Evolutionary conservation across 2,329 filamentous ascomycete species (phyloP).

Genomic region (Xylariaceae sp.): DNA sequence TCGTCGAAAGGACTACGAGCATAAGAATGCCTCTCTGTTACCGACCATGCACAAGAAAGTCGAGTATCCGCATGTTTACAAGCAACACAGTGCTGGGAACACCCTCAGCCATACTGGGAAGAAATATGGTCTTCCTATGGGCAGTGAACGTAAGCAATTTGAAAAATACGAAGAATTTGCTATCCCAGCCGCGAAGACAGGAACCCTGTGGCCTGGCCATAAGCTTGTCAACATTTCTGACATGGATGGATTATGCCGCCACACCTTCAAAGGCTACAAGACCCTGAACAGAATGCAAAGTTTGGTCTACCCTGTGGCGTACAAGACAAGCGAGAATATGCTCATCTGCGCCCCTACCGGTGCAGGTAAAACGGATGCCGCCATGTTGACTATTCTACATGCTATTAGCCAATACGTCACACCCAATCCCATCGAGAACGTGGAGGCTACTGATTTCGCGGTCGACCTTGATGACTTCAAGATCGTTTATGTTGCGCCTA

Average conservation of each 20-base stretch:
- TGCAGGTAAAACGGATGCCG: constrained; percentile 97
- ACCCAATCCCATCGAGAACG: constrained; percentile 74
- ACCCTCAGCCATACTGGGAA: constrained; percentile 73
- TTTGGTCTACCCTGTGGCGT: constrained; percentile 89
- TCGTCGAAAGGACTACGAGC: constrained; percentile 69
- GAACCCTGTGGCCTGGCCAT: constrained; percentile 66
- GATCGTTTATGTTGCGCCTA: constrained; percentile 96
- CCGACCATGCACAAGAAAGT: constrained; percentile 68
- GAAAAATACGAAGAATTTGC: constrained; percentile 85
- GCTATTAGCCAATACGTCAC: constrained; percentile 79
- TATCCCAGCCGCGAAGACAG: constrained; percentile 78
- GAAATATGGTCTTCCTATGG: constrained; percentile 76
- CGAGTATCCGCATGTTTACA: constrained; percentile 92
- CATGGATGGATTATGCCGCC: constrained; percentile 81
- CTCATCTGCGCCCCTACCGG: constrained; percentile 96
- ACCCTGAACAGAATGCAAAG: constrained; percentile 97
- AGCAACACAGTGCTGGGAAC: constrained; percentile 77
- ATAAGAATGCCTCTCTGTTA: constrained; percentile 72
- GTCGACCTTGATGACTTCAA: constrained; percentile 91
- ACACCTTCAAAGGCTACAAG: constrained; percentile 94
- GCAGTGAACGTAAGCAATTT: constrained; percentile 65
- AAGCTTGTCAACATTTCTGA: constrained; percentile 75
- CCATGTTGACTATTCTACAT: constrained; percentile 93
- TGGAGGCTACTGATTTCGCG: constrained; percentile 69
- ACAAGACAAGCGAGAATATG: constrained; percentile 97